Evolutionary conservation across 139 green algal genomes (phyloP), one percentile per base, ranked within the genome.

Genomic region (Coelastrella sp.): DNA sequence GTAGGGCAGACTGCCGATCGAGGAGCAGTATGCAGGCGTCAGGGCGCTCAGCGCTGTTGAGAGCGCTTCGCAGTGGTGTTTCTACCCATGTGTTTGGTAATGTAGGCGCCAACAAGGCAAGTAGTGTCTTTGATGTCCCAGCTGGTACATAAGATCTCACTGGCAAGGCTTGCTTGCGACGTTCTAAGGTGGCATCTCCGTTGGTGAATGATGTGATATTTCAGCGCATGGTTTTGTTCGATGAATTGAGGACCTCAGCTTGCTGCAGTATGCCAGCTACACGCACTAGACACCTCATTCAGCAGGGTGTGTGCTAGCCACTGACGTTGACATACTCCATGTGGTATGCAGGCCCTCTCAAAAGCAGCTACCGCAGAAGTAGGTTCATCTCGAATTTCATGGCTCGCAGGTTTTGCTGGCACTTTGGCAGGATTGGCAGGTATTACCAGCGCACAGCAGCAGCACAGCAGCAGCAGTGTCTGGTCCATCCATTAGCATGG

Each of bases 361-460:
- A 60, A 61, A 63, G 84, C 84, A 88, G 68, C 49, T 78, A 24
- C 19, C 57, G 85, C 85, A 76, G 58, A 75, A 60, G 57, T 10
- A 84, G 85, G 22, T 3, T 73, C 85, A 25, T 89, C 85, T 11
- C 70, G 85, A 27, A 14, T 73, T 17, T 83, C 85, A 76, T 84
- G 85, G 85, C 73, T 84, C 17, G 85, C 85, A 75, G 85, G 73
- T 56, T 60, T 84, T 25, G 85, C 85, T 24, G 85, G 85, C 24
- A 90, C 72, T 7, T 14, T 90, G 19, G 74, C 72, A 57, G 85
- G 85, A n/a, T 60, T 90, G 10, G 57, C 85, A 84, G 85, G 85
- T 84, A 78, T 35, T 19, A 17, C 8, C 8, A 78, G 82, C 27
- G 27, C 79, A 72, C 24, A 82, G 76, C 78, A 66, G 78, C 78